phyloP scores from a whole-genome alignment of 1,284 basidiomycete genomes.

The Mycena sp. region DNA sequence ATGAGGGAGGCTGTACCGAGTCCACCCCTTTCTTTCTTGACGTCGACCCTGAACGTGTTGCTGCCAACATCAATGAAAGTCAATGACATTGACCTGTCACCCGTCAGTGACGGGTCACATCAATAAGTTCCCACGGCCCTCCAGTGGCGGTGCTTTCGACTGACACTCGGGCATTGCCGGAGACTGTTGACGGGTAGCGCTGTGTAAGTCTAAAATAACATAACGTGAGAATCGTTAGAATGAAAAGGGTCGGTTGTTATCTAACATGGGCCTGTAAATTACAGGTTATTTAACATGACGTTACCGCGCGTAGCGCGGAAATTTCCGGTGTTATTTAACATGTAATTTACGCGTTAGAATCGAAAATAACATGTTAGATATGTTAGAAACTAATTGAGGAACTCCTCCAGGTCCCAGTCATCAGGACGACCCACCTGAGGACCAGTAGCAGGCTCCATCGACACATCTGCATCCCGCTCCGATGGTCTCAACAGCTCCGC shows the following conservation, averaged over 20 bases:
- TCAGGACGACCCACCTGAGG: not conserved
- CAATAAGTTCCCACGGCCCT: no score
- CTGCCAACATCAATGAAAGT: no score
- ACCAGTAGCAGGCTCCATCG: not conserved
- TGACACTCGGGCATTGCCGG: no score
- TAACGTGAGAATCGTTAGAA: not conserved
- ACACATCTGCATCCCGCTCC: not conserved
- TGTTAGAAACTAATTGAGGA: not conserved
- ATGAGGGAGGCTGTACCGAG: no score
- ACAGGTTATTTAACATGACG: not conserved
- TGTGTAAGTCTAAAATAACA: not conserved
- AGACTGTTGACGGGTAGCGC: no score
- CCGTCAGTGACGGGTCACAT: no score
- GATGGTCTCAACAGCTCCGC: not conserved
- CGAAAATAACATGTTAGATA: not conserved
- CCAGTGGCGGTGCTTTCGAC: no score
- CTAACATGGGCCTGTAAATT: not conserved
- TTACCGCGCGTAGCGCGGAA: no score
- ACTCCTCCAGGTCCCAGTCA: not conserved
- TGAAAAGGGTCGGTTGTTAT: not conserved
- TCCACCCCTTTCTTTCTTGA: no score
- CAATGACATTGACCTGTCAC: no score
- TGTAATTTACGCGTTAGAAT: not conserved
- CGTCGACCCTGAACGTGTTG: no score
- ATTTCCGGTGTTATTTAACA: not conserved